A percentile compares a stretch with the other conserved stretches of the same genome.
phyloP scores from a whole-genome alignment of 495 filamentous ascomycete species.

The Penicillium lagena region DNA sequence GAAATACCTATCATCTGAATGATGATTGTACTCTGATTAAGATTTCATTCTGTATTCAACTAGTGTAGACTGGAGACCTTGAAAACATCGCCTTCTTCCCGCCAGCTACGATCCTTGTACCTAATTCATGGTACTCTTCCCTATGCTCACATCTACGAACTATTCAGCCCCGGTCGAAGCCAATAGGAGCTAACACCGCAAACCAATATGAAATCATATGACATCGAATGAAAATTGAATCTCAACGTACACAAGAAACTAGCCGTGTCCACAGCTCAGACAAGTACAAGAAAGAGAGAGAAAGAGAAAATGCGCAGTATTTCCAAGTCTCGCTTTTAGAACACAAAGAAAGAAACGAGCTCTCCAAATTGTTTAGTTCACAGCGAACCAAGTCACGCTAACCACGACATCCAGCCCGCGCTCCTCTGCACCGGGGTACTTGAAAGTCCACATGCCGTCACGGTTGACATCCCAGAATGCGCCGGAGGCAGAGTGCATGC shows the following conservation, averaged over 20 bases:
- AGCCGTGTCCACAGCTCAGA: not conserved
- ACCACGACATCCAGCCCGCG: constrained; percentile 90
- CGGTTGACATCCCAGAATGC: constrained; percentile 97
- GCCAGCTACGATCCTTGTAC: too few species aligned
- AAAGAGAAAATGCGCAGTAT: constrained; percentile 2
- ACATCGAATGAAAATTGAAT: not conserved
- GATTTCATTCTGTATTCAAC: too few species aligned
- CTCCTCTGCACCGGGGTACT: constrained; percentile 77
- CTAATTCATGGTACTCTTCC: too few species aligned
- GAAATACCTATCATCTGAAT: too few species aligned
- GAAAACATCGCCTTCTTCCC: too few species aligned
- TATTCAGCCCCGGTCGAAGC: too few species aligned
- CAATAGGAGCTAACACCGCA: too few species aligned
- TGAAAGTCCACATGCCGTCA: constrained; percentile 97
- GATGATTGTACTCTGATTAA: too few species aligned
- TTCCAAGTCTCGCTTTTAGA: constrained; percentile 4
- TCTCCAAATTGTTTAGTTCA: constrained; percentile 21
- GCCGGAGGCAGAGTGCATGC: constrained; percentile 92
- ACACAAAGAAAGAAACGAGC: not conserved
- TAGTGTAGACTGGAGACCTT: too few species aligned
- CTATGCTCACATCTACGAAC: too few species aligned
- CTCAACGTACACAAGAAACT: constrained; percentile 4
- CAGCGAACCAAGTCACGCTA: constrained; percentile 79
- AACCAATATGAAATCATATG: too few species aligned
- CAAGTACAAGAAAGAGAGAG: constrained; percentile 2